These are phyloP conservation scores for Boletus semigastroideus DNA, from an alignment of 1,284 basidiomycete genomes.

Conservation along the genomic window DNA sequence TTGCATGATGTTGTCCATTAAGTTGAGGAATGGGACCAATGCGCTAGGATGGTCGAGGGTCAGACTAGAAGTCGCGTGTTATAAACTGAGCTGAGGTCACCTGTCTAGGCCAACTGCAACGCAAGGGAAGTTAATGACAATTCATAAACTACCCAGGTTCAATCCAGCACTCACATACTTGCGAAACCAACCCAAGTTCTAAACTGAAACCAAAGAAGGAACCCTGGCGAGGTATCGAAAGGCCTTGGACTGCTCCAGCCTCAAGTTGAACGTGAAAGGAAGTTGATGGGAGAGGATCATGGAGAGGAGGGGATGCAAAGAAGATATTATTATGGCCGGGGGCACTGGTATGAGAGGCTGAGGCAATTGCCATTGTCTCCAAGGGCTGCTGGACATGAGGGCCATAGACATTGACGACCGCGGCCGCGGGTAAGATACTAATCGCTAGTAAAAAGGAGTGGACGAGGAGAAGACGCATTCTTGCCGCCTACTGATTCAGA, in stretches of 20 bases:
- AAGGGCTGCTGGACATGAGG: constrained; percentile 31
- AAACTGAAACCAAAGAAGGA: too few species aligned
- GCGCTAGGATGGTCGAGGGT: too few species aligned
- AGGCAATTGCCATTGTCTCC: constrained; percentile 28
- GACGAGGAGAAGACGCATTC: constrained; percentile 26
- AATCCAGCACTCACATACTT: too few species aligned
- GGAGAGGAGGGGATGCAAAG: constrained; percentile 43
- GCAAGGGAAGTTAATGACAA: too few species aligned
- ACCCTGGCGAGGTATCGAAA: too few species aligned
- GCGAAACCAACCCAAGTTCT: too few species aligned
- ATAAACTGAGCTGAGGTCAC: too few species aligned
- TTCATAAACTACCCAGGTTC: too few species aligned
- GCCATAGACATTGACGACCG: constrained; percentile 24
- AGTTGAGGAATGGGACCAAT: too few species aligned
- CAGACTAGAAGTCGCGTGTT: too few species aligned
- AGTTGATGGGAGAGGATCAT: constrained; percentile 39
- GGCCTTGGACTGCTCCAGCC: constrained; percentile 24
- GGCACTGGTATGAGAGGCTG: constrained; percentile 39
- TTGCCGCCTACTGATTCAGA: neutral
- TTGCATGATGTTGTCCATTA: too few species aligned
- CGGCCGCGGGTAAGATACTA: constrained; percentile 12
- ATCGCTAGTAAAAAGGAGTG: constrained; percentile 25
- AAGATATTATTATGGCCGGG: constrained; percentile 46
- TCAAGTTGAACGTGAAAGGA: constrained; percentile 44
- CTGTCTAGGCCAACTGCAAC: too few species aligned